A percentile compares a stretch with the other conserved stretches of the same genome.
phyloP scores from a whole-genome alignment of 495 filamentous ascomycete species.

The Cladorrhinum samala region DNA sequence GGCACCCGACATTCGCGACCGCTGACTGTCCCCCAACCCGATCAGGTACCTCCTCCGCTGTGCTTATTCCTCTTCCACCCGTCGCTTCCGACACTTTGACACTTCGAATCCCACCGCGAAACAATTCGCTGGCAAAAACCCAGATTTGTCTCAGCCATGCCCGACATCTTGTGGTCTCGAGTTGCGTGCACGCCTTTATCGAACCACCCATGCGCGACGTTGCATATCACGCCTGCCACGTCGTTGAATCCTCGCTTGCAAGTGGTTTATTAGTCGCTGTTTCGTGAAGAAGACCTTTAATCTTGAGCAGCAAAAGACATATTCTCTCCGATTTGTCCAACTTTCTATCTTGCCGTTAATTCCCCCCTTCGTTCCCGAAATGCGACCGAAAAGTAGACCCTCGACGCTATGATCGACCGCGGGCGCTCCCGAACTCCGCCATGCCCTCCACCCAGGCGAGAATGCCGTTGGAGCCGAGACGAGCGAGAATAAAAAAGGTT shows the following conservation, averaged over 20 bases:
- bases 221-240: too few species aligned
- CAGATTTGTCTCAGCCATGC: slow-evolving; percentile 63
- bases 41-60: slow-evolving; percentile 37
- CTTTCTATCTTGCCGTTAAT: slow-evolving; percentile 23
- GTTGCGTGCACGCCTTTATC: slow-evolving; percentile 54
- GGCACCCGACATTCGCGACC: slow-evolving; percentile 42
- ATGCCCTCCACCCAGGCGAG: slow-evolving; percentile 53
- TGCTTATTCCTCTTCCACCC: slow-evolving; percentile 42
- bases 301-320: too few species aligned
- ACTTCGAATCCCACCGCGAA: slow-evolving; percentile 48
- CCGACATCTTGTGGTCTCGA: slow-evolving; percentile 58
- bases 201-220: too few species aligned
- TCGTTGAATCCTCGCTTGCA: slow-evolving; percentile 37
- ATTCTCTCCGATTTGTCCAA: too few species aligned
- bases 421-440: slow-evolving; percentile 56
- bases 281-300: slow-evolving; percentile 45
- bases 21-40: slow-evolving; percentile 43
- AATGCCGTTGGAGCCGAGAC: slow-evolving; percentile 45
- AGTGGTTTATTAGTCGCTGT: slow-evolving; percentile 37
- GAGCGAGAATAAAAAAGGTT: slow-evolving; percentile 56
- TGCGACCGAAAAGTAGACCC: slow-evolving; percentile 41
- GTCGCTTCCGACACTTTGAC: slow-evolving; percentile 17
- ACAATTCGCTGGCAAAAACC: slow-evolving; percentile 57
- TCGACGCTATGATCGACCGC: slow-evolving; percentile 64
- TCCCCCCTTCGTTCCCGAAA: slow-evolving; percentile 19